Evolutionary conservation across 495 filamentous ascomycete genomes (phyloP).

Genomic region (Hypoxylon fragiforme): DNA sequence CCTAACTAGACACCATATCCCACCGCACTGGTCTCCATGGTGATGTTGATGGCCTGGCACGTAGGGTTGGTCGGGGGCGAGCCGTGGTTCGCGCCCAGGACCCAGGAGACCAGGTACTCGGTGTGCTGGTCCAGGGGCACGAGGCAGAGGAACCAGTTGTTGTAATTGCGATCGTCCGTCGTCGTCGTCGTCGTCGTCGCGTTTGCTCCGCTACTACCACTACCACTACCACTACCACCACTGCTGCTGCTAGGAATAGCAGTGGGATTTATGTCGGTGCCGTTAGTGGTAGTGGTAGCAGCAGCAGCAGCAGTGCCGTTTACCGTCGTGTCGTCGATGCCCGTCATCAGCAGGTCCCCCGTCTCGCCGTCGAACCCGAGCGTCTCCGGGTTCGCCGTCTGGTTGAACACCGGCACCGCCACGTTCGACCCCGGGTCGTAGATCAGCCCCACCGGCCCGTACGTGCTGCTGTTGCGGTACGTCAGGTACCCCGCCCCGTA

Average conservation of each 20-base stretch:
- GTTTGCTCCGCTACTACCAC: neutral
- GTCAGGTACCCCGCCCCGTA: constrained; percentile 6
- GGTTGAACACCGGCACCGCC: constrained; percentile 10
- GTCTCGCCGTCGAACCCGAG: constrained; percentile 7
- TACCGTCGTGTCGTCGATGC: constrained; percentile 10
- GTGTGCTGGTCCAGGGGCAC: neutral
- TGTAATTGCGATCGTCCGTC: constrained; percentile 2
- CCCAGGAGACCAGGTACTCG: constrained; percentile 9
- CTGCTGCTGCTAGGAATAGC: too few relatives aligned
- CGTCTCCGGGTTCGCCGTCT: neutral
- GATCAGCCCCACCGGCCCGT: constrained; percentile 10
- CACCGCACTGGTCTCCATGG: constrained; percentile 6
- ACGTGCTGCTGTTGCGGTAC: constrained; percentile 1
- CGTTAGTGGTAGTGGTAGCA: too few relatives aligned
- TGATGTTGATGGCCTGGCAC: constrained; percentile 11
- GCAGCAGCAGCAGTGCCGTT: too few relatives aligned
- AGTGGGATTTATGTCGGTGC: too few relatives aligned
- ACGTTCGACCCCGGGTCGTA: constrained; percentile 16
- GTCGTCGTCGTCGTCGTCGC: neutral
- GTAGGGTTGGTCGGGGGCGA: constrained; percentile 20
- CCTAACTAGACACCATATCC: constrained; percentile 9
- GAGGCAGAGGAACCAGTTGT: constrained; percentile 19
- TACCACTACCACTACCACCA: neutral
- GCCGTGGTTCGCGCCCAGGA: constrained; percentile 11
- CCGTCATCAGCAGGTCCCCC: constrained; percentile 7